Percentiles rank a stretch among this genome's conserved stretches.
Evolutionary conservation across 2,329 filamentous ascomycete species (phyloP).

Genomic region (Zymoseptoria tritici): DNA sequence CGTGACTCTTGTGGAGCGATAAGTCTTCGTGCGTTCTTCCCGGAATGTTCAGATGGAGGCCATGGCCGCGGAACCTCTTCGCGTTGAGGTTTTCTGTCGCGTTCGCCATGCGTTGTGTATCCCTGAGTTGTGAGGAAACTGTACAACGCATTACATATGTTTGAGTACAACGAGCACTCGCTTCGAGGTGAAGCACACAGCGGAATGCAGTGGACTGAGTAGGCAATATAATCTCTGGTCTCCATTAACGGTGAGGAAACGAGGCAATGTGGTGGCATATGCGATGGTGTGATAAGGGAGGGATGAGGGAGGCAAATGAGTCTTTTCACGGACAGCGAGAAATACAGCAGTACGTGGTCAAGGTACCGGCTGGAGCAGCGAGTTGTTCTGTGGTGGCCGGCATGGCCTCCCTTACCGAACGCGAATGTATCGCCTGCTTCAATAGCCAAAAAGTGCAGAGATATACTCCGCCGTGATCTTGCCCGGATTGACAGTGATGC

Average conservation of each 20-base stretch:
- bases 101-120: background rate
- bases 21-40: background rate
- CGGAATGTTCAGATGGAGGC: background rate
- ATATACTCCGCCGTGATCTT: conserved; percentile 18
- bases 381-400: background rate
- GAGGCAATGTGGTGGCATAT: no score
- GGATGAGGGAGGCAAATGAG: background rate
- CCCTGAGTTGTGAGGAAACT: background rate
- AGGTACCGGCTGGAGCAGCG: background rate
- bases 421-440: background rate
- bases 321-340: background rate
- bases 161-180: no score
- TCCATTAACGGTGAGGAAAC: no score
- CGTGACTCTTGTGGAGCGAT: background rate
- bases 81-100: background rate
- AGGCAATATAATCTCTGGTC: no score
- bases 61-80: background rate
- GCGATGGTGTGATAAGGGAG: no score
- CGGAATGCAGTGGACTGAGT: no score
- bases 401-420: background rate
- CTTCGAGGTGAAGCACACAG: no score
- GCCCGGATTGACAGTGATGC: conserved; percentile 17
- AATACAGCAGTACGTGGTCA: background rate
- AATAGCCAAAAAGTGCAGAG: background rate
- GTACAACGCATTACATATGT: no score